phyloP scores from a whole-genome alignment of 139 green algal species.

The Gonium pectorale region DNA sequence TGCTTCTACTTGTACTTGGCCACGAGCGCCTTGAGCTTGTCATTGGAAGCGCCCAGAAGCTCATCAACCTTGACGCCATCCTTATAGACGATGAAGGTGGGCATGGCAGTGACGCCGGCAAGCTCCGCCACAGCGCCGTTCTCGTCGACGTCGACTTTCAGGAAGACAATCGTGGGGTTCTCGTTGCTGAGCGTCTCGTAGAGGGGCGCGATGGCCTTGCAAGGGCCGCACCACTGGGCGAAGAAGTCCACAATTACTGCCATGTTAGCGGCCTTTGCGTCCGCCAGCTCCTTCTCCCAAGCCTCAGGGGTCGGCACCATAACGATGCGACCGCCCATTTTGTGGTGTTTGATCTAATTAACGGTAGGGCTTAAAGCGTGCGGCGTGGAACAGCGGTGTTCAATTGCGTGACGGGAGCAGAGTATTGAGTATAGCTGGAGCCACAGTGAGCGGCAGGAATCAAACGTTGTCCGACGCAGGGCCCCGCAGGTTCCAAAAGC shows the following conservation, averaged over 20 bases:
- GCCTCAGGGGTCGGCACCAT: too few relatives aligned
- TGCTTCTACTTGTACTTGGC: too few relatives aligned
- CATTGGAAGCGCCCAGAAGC: slow-evolving; percentile 76
- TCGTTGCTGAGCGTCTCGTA: slow-evolving; percentile 72
- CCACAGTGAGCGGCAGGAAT: too few relatives aligned
- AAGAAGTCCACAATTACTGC: slow-evolving; percentile 36
- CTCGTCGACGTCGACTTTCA: slow-evolving; percentile 88
- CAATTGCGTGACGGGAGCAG: too few relatives aligned
- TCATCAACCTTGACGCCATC: slow-evolving; percentile 77
- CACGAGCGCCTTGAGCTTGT: slow-evolving; percentile 72
- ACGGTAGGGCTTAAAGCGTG: too few relatives aligned
- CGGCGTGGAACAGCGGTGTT: too few relatives aligned
- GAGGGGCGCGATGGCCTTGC: slow-evolving; percentile 81
- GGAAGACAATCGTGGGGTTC: slow-evolving; percentile 63
- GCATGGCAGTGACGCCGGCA: slow-evolving; percentile 83
- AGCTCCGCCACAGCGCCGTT: slow-evolving; percentile 69
- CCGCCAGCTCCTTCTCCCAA: slow-evolving; percentile 42
- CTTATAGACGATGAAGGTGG: slow-evolving; percentile 85
- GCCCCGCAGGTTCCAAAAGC: too few relatives aligned
- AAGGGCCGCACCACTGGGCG: slow-evolving; percentile 81
- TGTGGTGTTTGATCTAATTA: too few relatives aligned
- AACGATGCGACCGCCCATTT: too few relatives aligned
- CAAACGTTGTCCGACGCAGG: too few relatives aligned
- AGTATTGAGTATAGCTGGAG: too few relatives aligned
- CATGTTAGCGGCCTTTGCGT: slow-evolving; percentile 35